Percentiles rank a stretch among this genome's conserved stretches.
These are phyloP conservation scores for Mucor indicus DNA, from an alignment of 371 early-diverging fungal species.

Conservation along the genomic window DNA sequence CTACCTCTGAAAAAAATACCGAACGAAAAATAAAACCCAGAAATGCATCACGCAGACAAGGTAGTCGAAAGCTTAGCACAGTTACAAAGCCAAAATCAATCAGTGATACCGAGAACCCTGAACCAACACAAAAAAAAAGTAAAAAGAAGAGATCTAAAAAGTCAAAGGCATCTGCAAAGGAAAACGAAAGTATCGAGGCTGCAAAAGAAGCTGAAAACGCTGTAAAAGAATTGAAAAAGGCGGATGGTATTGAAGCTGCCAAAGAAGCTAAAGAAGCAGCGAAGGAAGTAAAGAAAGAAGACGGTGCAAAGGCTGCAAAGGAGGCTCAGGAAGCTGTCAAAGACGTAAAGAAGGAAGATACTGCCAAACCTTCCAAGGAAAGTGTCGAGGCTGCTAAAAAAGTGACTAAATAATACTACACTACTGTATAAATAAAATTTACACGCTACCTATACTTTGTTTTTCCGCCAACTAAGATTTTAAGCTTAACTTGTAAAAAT, in stretches of 20 bases:
- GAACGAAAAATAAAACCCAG: neutral
- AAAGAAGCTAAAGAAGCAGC: conserved; percentile 5
- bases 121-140: neutral
- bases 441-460: no score
- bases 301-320: conserved; percentile 1
- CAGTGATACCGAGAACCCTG: neutral
- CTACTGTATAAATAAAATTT: no score
- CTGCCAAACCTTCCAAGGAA: conserved; percentile 5
- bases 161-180: conserved; percentile 4
- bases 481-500: no score
- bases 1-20: conserved; percentile 27
- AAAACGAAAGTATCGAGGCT: conserved; percentile 14
- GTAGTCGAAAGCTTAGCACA: neutral
- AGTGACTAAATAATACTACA: no score
- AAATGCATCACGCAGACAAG: neutral
- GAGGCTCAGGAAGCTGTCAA: conserved; percentile 10
- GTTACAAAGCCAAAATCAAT: neutral
- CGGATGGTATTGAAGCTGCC: conserved; percentile 10
- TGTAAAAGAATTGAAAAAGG: conserved; percentile 13
- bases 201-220: conserved; percentile 4
- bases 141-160: conserved; percentile 1
- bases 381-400: conserved; percentile 9
- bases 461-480: no score
- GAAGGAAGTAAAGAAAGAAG: conserved; percentile 9
- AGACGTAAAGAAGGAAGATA: conserved; percentile 16